phyloP scores from a whole-genome alignment of 805 yeast genomes.

The Pichia exigua region DNA sequence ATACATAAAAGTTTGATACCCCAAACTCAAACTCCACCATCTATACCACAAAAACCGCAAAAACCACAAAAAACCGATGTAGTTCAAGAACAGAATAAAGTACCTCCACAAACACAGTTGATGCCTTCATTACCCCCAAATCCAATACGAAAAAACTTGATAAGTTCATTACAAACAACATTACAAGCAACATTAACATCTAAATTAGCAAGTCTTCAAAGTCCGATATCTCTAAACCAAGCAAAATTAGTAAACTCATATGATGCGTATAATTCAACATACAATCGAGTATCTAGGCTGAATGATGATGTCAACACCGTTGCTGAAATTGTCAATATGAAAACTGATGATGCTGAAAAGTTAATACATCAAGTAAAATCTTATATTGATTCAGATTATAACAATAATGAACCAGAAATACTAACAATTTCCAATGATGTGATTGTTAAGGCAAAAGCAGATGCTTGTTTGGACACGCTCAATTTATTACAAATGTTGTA shows the following conservation, averaged over 20 bases:
- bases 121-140: slow-evolving; percentile 26
- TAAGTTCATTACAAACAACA: not conserved
- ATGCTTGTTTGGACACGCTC: not conserved
- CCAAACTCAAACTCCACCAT: not conserved
- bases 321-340: not conserved
- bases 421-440: not conserved
- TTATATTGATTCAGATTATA: slow-evolving; percentile 1
- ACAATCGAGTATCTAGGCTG: not conserved
- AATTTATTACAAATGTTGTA: not conserved
- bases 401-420: not conserved
- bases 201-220: not conserved
- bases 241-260: slow-evolving; percentile 15
- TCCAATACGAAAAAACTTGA: slow-evolving; percentile 11
- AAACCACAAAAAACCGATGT: not conserved
- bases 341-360: slow-evolving; percentile 43
- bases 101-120: not conserved
- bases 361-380: slow-evolving; percentile 22
- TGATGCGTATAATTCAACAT: slow-evolving; percentile 14
- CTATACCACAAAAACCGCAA: not conserved
- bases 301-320: not conserved
- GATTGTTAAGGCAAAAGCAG: not conserved
- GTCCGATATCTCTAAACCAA: not conserved
- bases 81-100: not conserved
- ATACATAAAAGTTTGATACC: not conserved
- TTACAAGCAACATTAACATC: not conserved